Base-by-base conservation (phyloP, 2,329 filamentous ascomycete genomes). In the Nannizziopsis arthrosporioides region DNA sequence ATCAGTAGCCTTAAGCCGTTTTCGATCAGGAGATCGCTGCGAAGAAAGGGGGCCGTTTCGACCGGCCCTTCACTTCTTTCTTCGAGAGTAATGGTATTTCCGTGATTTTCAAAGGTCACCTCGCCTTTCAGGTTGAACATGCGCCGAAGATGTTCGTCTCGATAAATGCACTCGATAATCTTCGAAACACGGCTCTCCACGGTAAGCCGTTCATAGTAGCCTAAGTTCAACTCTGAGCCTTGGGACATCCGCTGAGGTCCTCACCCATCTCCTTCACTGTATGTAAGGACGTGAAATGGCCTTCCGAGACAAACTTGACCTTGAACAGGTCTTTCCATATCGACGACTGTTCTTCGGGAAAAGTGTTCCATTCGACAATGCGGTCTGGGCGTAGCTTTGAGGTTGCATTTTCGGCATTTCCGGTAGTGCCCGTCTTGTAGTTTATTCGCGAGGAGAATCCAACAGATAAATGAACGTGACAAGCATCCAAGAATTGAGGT, bases 41-140 rank as follows among this genome's bases (percentile, higher is more conserved):
- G n/a, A n/a, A n/a, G n/a, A n/a, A n/a, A 3, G 11, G 4, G 14
- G 19, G 22, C 8, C 19, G 31, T 12, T 12, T 34, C 31, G 31
- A 34, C 12, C 14, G 45, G 35, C 14, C 17, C 37, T 2, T 11
- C 18, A 22, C 36, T 15, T 27, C 18, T 10, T 22, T 39, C 44
- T 10, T 17, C 36, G 7, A 42, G 17, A n/a, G 34, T 39, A 11
- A 53, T 34, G 11, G 52, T 51, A 44, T 55, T 55, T 10, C 35
- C 37, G 38, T 55, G 54, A 30, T 54, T 55, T 46, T 55, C 50
- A 48, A 55, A 54, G 3, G n/a, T 10, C 5, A 55, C 42, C 0
- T 48, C 12, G 4, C 54, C 52, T 19, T 45, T 17, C n/a, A 55
- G 39, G 8, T 44, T 22, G 15, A 55, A 54, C 5, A 18, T 11